phyloP scores from a whole-genome alignment of 148 eudicot species.

The Cornus kousa region DNA sequence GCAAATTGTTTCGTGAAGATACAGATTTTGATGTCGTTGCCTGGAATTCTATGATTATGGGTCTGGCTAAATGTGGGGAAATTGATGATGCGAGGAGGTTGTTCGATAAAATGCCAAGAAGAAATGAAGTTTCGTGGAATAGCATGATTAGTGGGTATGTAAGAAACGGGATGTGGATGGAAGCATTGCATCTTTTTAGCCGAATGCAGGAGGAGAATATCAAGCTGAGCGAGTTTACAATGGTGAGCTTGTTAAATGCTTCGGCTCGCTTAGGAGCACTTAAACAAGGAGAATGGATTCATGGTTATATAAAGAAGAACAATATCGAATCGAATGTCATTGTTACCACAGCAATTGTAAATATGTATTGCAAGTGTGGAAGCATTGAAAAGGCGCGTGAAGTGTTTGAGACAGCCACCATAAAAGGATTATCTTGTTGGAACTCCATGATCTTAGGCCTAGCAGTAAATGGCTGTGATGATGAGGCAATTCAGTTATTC shows the following conservation, averaged over 20 bases:
- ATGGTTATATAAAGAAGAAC: slow-evolving; percentile 34
- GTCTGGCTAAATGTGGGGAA: slow-evolving; percentile 39
- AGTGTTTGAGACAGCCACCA: slow-evolving; percentile 30
- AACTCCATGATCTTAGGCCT: slow-evolving; percentile 59
- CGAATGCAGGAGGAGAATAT: slow-evolving; percentile 40
- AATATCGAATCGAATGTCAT: slow-evolving; percentile 37
- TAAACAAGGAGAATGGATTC: slow-evolving; percentile 47
- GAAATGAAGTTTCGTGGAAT: slow-evolving; percentile 50
- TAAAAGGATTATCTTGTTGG: slow-evolving; percentile 48
- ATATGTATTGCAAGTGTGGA: slow-evolving; percentile 67
- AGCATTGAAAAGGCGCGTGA: slow-evolving; percentile 32
- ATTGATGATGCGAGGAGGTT: slow-evolving; percentile 37
- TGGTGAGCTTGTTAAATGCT: slow-evolving; percentile 60
- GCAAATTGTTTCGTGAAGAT: slow-evolving; percentile 32
- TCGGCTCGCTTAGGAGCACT: slow-evolving; percentile 51
- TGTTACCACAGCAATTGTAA: slow-evolving; percentile 42
- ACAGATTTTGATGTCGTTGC: slow-evolving; percentile 39
- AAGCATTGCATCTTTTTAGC: slow-evolving; percentile 41
- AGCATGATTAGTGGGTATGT: slow-evolving; percentile 62
- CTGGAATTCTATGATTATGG: slow-evolving; percentile 66
- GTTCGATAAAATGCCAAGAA: slow-evolving; percentile 43
- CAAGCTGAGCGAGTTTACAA: slow-evolving; percentile 42
- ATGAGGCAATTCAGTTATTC: slow-evolving; percentile 38
- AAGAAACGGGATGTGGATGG: slow-evolving; percentile 33
- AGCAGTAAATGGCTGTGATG: slow-evolving; percentile 52